phyloP scores from a whole-genome alignment of 495 filamentous ascomycete genomes.

The Neurospora sp. region DNA sequence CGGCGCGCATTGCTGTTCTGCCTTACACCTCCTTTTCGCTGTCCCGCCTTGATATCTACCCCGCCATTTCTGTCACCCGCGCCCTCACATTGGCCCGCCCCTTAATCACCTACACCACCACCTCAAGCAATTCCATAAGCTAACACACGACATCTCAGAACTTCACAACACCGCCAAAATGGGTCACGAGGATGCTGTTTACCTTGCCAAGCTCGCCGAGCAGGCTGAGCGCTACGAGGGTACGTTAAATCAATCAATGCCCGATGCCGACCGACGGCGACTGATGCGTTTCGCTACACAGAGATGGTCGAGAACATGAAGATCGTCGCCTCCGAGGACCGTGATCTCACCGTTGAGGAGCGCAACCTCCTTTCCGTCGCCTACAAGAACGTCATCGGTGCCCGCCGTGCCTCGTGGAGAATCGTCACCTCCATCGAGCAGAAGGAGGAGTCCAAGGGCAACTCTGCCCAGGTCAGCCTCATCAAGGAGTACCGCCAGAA shows the following conservation, averaged over 20 bases:
- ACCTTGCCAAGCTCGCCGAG: slow-evolving; percentile 99
- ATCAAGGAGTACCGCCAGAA: slow-evolving; percentile 99
- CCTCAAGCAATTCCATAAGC: slow-evolving; percentile 10
- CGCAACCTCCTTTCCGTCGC: slow-evolving; percentile 97
- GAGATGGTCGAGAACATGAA: slow-evolving; percentile 99
- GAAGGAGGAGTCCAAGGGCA: slow-evolving; percentile 99
- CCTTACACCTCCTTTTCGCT: background rate
- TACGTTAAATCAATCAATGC: slow-evolving; percentile 37
- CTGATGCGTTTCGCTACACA: slow-evolving; percentile 32
- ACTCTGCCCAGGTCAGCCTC: slow-evolving; percentile 77
- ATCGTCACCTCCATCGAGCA: slow-evolving; percentile 99
- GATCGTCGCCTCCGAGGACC: slow-evolving; percentile 89
- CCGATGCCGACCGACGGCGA: background rate
- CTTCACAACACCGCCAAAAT: slow-evolving; percentile 50
- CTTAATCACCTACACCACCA: slow-evolving; percentile 9
- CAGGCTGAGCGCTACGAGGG: slow-evolving; percentile 99
- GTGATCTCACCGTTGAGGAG: slow-evolving; percentile 98
- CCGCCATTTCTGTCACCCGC: background rate
- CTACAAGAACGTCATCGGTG: slow-evolving; percentile 99
- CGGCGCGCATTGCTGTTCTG: background rate
- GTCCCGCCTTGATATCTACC: background rate
- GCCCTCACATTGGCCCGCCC: slow-evolving; percentile 1
- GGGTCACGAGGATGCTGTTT: slow-evolving; percentile 99
- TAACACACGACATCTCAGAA: slow-evolving; percentile 18
- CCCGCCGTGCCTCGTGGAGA: slow-evolving; percentile 97